Evolutionary conservation across 2,329 filamentous ascomycete genomes (phyloP).

Genomic region (Coniochaeta sp.): DNA sequence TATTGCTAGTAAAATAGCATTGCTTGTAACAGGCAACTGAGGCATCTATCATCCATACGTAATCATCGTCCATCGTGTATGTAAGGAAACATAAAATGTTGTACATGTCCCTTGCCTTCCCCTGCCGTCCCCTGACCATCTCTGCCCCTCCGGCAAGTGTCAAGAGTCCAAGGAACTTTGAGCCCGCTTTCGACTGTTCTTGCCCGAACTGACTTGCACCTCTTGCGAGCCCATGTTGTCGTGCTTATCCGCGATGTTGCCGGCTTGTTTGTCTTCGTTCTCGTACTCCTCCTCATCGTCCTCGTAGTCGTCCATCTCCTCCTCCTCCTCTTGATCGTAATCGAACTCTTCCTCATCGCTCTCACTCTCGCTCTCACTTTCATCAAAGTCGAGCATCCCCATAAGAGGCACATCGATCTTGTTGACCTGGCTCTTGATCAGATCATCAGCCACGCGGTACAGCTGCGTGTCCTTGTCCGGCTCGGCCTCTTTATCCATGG

Average conservation of each 20-base stretch:
- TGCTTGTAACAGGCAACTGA: background rate
- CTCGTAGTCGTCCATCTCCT: slow-evolving; percentile 16
- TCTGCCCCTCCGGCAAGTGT: background rate
- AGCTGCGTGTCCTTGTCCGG: slow-evolving; percentile 34
- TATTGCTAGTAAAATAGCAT: background rate
- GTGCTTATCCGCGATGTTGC: slow-evolving; percentile 9
- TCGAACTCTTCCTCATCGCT: slow-evolving; percentile 22
- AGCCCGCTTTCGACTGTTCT: slow-evolving; percentile 3
- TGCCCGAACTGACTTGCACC: slow-evolving; percentile 5
- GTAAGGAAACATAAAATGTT: background rate
- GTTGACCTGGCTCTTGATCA: slow-evolving; percentile 39
- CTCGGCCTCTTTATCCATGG: slow-evolving; percentile 28
- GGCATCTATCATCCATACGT: background rate
- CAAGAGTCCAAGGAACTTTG: slow-evolving; percentile 1
- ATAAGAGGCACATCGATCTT: slow-evolving; percentile 37
- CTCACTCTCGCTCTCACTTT: slow-evolving; percentile 31
- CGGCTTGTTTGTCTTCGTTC: slow-evolving; percentile 13
- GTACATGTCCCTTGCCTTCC: background rate
- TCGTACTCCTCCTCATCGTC: slow-evolving; percentile 18
- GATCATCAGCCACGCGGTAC: slow-evolving; percentile 34
- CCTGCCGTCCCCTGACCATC: background rate
- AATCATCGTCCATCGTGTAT: background rate
- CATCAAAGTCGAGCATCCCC: slow-evolving; percentile 34
- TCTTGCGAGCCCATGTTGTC: slow-evolving; percentile 6
- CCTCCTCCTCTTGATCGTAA: slow-evolving; percentile 16